These are phyloP conservation scores for Parastagonospora nodorum DNA, from an alignment of 2,329 filamentous ascomycete species.

Conservation along the genomic window DNA sequence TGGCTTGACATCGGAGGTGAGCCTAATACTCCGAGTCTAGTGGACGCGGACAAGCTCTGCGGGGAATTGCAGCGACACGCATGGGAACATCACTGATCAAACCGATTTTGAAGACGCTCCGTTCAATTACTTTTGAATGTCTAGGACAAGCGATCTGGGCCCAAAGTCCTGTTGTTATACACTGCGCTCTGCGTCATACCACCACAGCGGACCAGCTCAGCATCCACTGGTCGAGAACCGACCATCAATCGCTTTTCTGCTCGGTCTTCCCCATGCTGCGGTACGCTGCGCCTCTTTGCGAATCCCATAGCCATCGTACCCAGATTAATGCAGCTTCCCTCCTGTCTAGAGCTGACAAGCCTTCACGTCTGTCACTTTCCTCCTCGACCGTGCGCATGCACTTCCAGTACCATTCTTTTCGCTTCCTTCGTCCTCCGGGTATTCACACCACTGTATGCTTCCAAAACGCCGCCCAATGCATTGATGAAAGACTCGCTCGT, in stretches of 20 bases:
- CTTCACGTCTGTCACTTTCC: neutral
- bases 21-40: constrained; percentile 35
- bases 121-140: too few relatives aligned
- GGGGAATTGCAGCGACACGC: neutral
- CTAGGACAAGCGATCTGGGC: neutral
- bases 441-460: constrained; percentile 3
- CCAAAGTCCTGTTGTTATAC: neutral
- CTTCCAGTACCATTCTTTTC: too few relatives aligned
- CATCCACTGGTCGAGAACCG: too few relatives aligned
- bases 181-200: neutral
- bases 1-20: constrained; percentile 29
- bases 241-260: too few relatives aligned
- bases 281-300: too few relatives aligned
- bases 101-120: too few relatives aligned
- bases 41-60: constrained; percentile 14
- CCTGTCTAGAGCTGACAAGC: too few relatives aligned
- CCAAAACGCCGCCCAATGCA: constrained; percentile 24
- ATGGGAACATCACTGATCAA: neutral
- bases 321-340: too few relatives aligned
- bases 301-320: too few relatives aligned
- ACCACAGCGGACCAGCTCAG: too few relatives aligned
- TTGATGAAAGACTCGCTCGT: constrained; percentile 1
- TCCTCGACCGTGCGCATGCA: neutral
- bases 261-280: too few relatives aligned
- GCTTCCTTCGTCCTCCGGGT: neutral